Base-by-base conservation (phyloP, 257 asterid genomes). In the Schizonepeta tenuifolia region DNA sequence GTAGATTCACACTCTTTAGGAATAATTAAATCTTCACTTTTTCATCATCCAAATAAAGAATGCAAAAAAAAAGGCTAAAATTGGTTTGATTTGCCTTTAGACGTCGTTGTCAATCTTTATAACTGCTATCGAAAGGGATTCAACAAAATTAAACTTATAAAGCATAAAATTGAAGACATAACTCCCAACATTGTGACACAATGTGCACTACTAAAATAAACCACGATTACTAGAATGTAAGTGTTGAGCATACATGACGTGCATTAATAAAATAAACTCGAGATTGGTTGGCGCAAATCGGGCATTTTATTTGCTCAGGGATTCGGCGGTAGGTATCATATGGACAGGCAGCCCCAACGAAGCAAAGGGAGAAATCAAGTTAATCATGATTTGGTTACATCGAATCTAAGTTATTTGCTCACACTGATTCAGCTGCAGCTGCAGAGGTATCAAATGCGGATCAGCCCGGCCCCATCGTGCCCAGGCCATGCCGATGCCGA, bases 11-110 rank as follows among this genome's bases (percentile, higher is more conserved):
- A 69, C 12, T 35, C 38, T 18, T 50, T 13, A 35, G 63, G 50
- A 21, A 38, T 38, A 36, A 54, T 50, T 38, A 38, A 22, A 13
- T 58, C 11, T 70, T 56, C 60, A 59, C 69, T 60, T 47, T 24
- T 46, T n/a, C 12, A 9, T 35, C 24, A 57, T 24, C 8, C 43
- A 22, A 51, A 24, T 24, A 57, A 57, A 56, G 33, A n/a, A 13
- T 38, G 4, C 0, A 51, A 0, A 18, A 3, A 55, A 1, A 38
- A n/a, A n/a, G n/a, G n/a, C 5, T 51, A 20, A 36, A 17, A 50
- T 28, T n/a, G 20, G 7, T 21, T 54, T 7, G 8, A 1, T 26
- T 51, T 71, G 61, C 43, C 13, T 28, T 72, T 28, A 5, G 3
- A 62, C 8, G 63, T 47, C 54, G 15, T 36, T 14, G 18, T 72